Base-by-base conservation (phyloP, 2,329 filamentous ascomycete genomes). In the Stylonectria norvegica region DNA sequence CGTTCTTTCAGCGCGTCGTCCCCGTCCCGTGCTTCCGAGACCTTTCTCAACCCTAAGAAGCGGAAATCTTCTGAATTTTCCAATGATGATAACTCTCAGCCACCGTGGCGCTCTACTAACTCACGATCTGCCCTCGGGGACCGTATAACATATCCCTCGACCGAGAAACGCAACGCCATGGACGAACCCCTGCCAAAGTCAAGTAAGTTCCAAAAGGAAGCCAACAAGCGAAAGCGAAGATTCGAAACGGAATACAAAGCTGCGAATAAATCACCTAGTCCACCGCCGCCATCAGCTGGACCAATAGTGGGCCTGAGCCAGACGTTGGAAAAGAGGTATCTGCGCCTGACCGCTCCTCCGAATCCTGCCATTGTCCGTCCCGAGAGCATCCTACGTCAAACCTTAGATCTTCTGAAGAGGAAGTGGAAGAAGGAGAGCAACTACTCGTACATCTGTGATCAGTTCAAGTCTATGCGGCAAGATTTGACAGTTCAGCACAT, bases 391-490 rank as follows among this genome's bases (percentile, higher is more conserved):
- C 70, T 98, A 49, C 81, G 85, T 53, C 83, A 93, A 67, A 90
- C 91, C 5, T 69, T 98, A 64, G 88, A 94, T 53, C 71, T 94
- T 34, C 71, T 98, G 49, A 94, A 95, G 72, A 86, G 84, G 71
- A 97, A 95, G 69, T 98, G 93, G 93, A 86, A 83, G 61, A 81
- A 83, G 55, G 89, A 96, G 57, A 85, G 83, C 69, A 95, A 97
- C 68, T 98, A 98, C 67, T 83, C 81, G 54, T 98, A 96, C 69
- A 95, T 96, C 50, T 97, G 93, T 78, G 90, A 98, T 63, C 93
- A 98, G 75, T 95, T 98, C 76, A 98, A 98, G 68, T 96, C 93
- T 12, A 78, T 98, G 64, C 88, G 93, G 46, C 93, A 98, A 75
- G 93, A 98, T 72, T 77, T 98, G 63, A 98, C 93, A 27, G 93